Base-by-base conservation (phyloP, 106 monocot species). In the Dendrobium catenatum region DNA sequence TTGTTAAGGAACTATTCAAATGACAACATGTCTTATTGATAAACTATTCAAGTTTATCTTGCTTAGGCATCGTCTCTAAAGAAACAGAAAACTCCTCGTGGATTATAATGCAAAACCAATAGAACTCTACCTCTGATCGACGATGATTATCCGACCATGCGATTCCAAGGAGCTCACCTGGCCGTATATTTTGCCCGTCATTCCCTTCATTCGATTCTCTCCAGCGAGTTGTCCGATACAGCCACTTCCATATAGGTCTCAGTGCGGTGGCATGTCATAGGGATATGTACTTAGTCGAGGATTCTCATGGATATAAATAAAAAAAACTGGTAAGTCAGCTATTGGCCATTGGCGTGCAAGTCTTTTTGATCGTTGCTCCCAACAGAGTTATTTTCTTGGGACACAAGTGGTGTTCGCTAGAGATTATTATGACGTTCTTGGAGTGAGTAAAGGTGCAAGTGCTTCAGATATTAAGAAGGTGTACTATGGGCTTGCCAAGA, bases 401-500 rank as follows among this genome's bases (percentile, higher is more conserved):
- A 26, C 26, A 26, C 26, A 26, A 26, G 26, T 26, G 26, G 26
- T 26, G 26, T 26, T 26, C 26, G 26, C 26, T 26, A 86, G 84
- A 78, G 90, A 91, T 84, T 91, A 80, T 49, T 91, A 91, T 70
- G 86, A 88, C 22, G 86, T 91, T 19, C 88, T 91, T 54, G 90
- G 88, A 73, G 88, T 91, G 75, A 88, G 80, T 83, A 91, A 88
- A 58, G 73, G 82, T 76, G 90, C 90, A 75, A 82, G 67, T 78
- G 72, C 88, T 67, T 88, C 90, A 42, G 90, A 91, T 22, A 86
- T 91, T 68, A 91, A 91, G 88, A 91, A 88, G 80, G 90, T 88
- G 16, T 91, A 91, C 78, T 91, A 91, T 76, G 86, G 98, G 26
- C 87, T 99, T 74, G 98, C 98, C 19, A 99, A 99, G 84, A 99